These are phyloP conservation scores for Trichoderma breve DNA, from an alignment of 2,329 filamentous ascomycete genomes.

Conservation along the genomic window DNA sequence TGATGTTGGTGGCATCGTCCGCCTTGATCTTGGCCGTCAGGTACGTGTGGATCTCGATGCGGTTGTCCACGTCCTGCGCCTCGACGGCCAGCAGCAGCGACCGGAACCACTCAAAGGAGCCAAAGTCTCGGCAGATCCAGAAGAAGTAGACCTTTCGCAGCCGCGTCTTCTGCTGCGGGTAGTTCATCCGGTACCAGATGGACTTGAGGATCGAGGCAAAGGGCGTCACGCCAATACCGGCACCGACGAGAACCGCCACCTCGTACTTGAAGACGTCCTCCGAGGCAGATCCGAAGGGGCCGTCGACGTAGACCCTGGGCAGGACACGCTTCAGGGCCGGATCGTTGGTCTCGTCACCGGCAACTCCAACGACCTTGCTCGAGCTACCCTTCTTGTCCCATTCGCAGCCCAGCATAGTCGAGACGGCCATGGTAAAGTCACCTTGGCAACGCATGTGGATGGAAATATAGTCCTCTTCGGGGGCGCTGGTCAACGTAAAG, in stretches of 20 bases:
- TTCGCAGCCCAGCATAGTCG: conserved; percentile 71
- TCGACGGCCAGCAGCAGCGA: conserved; percentile 81
- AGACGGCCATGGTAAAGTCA: conserved; percentile 72
- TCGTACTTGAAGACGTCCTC: conserved; percentile 91
- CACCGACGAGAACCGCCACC: conserved; percentile 73
- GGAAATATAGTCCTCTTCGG: conserved; percentile 87
- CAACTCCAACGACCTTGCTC: conserved; percentile 68
- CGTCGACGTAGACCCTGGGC: conserved; percentile 78
- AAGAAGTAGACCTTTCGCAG: conserved; percentile 89
- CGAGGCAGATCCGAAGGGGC: conserved; percentile 80
- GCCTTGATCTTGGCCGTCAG: conserved; percentile 83
- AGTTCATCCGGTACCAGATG: conserved; percentile 93
- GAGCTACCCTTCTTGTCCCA: conserved; percentile 55
- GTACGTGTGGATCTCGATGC: conserved; percentile 88
- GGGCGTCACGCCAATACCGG: conserved; percentile 82
- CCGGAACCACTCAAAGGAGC: conserved; percentile 86
- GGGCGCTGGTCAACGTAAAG: conserved; percentile 81
- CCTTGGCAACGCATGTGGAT: conserved; percentile 82
- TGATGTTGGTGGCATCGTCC: conserved; percentile 85
- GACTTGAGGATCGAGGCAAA: conserved; percentile 86
- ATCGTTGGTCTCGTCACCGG: conserved; percentile 61
- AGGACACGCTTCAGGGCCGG: conserved; percentile 70
- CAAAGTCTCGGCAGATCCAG: conserved; percentile 88
- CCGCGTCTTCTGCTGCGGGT: conserved; percentile 74
- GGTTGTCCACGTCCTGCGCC: conserved; percentile 77